A percentile compares a stretch with the other conserved stretches of the same genome.
These are phyloP conservation scores for Nicotiana knightiana DNA, from an alignment of 257 asterid genomes.

Conservation along the genomic window DNA sequence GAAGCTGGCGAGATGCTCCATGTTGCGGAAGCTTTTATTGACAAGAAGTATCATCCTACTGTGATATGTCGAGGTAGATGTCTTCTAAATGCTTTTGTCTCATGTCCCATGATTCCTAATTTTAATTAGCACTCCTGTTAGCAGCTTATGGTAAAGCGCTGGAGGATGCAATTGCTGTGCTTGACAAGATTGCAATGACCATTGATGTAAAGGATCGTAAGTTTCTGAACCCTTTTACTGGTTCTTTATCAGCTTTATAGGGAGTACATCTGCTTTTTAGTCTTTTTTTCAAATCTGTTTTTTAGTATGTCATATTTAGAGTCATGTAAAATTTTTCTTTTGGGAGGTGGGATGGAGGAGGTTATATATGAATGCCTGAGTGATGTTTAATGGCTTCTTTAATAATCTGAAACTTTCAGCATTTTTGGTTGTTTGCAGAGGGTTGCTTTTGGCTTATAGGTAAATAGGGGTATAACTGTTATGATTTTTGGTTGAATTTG, in stretches of 20 bases:
- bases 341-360: too few species aligned
- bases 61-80: conserved; percentile 82
- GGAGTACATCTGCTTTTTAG: too few species aligned
- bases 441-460: too few species aligned
- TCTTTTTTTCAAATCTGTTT: background rate
- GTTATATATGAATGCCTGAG: too few species aligned
- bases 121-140: conserved; percentile 13
- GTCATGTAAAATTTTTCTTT: too few species aligned
- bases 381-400: too few species aligned
- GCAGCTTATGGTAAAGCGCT: conserved; percentile 84
- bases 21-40: conserved; percentile 98
- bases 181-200: conserved; percentile 83
- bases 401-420: too few species aligned
- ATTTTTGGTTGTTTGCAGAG: too few species aligned
- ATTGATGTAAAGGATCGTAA: conserved; percentile 85
- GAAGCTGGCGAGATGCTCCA: conserved; percentile 99
- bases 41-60: conserved; percentile 82
- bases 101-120: background rate
- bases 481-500: too few species aligned
- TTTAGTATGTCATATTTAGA: background rate
- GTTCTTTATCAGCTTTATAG: background rate
- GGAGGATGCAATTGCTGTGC: conserved; percentile 83
- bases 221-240: conserved; percentile 19
- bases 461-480: too few species aligned
- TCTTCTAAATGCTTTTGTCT: background rate